Evolutionary conservation across 192 early-diverging fungal genomes (phyloP), one percentile per base, ranked within the genome.

Genomic region (Diversispora eburnea): DNA sequence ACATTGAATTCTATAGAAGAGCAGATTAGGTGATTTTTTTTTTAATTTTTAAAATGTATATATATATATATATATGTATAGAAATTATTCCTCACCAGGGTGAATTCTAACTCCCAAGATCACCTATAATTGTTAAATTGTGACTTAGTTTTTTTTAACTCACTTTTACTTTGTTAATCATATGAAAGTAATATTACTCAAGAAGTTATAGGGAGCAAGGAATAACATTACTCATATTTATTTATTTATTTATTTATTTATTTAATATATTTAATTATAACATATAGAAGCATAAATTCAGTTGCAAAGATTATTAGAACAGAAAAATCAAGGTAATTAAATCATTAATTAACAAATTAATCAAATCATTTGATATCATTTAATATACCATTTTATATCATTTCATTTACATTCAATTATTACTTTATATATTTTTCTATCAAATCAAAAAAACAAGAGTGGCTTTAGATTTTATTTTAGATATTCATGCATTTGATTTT

Each of bases 401-500:
- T 39, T 39, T 4, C 39, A 13, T 15, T 15, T 15, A 41, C 5
- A 15, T 33, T 15, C 10, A 13, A 41, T 61, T 61, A 15, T 2
- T 13, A 13, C 12, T 54, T 22, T 67, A 63, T 25, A 39, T 17
- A 13, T 3, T 8, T 49, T 42, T 4, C 2, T 41, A 25, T 39
- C 67, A 15, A 62, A 19, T 79, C 6, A 15, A 56, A 42, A 5
- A 3, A 20, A n/a, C n/a, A n/a, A 72, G 78, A 10, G 79, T 85
- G 1, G 76, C 82, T 7, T 68, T 89, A 25, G 77, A 86, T 61
- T 84, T 78, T 55, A 75, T 89, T 10, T 75, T 89, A 7, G 84
- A 89, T 71, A 71, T 89, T 48, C 84, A 89, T 63, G 76, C 84
- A 47, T 88, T 86, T 66, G 86, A 89, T 69, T 68, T 82, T 47